Conservation (phyloP, 257 asterid genomes). For the Ilex aquifolium region DNA sequence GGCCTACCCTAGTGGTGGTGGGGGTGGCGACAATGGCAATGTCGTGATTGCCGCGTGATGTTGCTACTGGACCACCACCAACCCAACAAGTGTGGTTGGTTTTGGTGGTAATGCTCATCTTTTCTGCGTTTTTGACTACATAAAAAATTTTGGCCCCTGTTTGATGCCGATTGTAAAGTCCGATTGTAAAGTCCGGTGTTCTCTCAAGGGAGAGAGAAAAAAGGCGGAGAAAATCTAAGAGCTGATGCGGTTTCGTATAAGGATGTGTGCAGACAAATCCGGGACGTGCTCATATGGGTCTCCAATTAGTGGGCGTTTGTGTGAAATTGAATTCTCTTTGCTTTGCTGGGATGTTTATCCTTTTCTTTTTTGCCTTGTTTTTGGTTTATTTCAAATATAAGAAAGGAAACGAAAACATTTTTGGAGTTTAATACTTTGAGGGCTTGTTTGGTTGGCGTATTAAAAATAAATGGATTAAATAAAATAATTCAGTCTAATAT, state of each 20-base stretch:
- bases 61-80: no score
- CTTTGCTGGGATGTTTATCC: neutral
- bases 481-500: no score
- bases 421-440: no score
- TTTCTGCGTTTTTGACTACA: no score
- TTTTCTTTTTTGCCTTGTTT: neutral
- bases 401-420: no score
- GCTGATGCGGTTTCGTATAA: neutral
- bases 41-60: neutral
- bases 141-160: constrained; percentile 3
- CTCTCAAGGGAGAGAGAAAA: neutral
- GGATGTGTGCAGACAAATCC: constrained; percentile 4
- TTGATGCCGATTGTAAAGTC: neutral
- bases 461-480: no score
- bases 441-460: no score
- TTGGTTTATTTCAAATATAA: no score
- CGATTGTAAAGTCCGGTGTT: neutral
- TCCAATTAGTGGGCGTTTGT: neutral
- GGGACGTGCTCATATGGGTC: constrained; percentile 16
- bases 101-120: no score
- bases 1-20: neutral
- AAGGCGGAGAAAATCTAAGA: neutral
- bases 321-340: neutral
- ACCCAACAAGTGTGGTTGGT: no score
- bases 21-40: neutral